Percentiles rank a stretch among this genome's conserved stretches.
These are phyloP conservation scores for Aspergillus biplanus DNA, from an alignment of 495 filamentous ascomycete species.

Conservation along the genomic window DNA sequence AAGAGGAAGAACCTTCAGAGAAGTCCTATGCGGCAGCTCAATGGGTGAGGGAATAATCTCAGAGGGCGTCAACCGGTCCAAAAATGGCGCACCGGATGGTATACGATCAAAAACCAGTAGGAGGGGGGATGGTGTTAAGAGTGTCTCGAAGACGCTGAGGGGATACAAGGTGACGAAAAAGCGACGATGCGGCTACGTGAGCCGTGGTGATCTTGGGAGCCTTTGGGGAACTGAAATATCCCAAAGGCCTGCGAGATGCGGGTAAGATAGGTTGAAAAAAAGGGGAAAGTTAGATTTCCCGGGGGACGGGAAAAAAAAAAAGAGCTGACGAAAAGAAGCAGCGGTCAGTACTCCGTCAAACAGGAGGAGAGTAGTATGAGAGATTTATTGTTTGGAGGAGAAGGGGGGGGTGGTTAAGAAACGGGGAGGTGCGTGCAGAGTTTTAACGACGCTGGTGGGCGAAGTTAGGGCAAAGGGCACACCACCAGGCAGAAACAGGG, in stretches of 20 bases:
- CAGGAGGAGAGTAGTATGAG: conserved; percentile 18
- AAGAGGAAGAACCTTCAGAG: conserved; percentile 96
- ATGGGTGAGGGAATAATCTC: conserved; percentile 56
- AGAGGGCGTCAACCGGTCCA: conserved; percentile 56
- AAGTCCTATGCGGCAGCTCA: conserved; percentile 99
- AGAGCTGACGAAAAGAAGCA: conserved; percentile 10
- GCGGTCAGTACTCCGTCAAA: conserved; percentile 20
- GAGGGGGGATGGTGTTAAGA: conserved; percentile 72
- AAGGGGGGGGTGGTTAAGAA: conserved; percentile 13
- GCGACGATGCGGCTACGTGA: conserved; percentile 62
- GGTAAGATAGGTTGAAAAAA: conserved; percentile 12
- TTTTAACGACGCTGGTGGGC: conserved; percentile 25
- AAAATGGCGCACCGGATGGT: conserved; percentile 58
- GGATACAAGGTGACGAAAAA: conserved; percentile 80
- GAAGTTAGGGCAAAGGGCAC: conserved; percentile 36
- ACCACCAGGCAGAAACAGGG: conserved; percentile 23
- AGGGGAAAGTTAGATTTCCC: conserved; percentile 7
- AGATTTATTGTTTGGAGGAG: conserved; percentile 27
- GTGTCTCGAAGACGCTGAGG: conserved; percentile 61
- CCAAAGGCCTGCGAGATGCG: conserved; percentile 64
- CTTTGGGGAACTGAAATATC: conserved; percentile 59
- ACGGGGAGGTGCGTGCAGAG: conserved; percentile 28
- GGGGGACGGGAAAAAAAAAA: conserved; percentile 13
- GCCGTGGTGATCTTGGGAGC: conserved; percentile 66
- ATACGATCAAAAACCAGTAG: conserved; percentile 62